Evolutionary conservation across 352 stramenopile species (phyloP).

Genomic region (Pythium dissotocum): DNA sequence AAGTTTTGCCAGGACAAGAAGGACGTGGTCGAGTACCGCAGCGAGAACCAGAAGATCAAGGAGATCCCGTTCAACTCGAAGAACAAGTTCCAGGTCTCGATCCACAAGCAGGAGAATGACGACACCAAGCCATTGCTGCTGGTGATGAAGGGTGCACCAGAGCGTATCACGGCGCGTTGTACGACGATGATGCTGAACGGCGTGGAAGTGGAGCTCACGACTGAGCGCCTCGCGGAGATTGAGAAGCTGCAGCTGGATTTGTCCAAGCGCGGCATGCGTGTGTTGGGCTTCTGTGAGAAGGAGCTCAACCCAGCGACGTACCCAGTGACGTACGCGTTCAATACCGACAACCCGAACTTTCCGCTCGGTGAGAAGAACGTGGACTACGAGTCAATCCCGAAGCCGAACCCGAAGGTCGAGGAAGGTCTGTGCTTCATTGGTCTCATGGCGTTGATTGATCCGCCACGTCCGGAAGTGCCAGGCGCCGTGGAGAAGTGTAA

Average conservation of each 20-base stretch:
- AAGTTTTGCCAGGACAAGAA: slow-evolving; percentile 40
- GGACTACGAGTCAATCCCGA: slow-evolving; percentile 69
- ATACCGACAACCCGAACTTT: slow-evolving; percentile 31
- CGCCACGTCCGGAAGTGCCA: slow-evolving; percentile 59
- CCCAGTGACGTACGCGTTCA: slow-evolving; percentile 30
- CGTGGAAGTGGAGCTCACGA: slow-evolving; percentile 40
- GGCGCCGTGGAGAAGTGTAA: slow-evolving; percentile 71
- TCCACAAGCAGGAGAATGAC: slow-evolving; percentile 41
- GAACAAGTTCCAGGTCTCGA: slow-evolving; percentile 48
- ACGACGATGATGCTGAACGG: slow-evolving; percentile 62
- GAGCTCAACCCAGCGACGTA: slow-evolving; percentile 26
- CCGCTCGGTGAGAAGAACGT: slow-evolving; percentile 63
- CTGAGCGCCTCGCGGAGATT: slow-evolving; percentile 38
- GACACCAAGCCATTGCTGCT: slow-evolving; percentile 22
- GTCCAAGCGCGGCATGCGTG: slow-evolving; percentile 51
- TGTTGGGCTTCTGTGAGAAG: slow-evolving; percentile 56
- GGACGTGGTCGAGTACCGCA: slow-evolving; percentile 34
- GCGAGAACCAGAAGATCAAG: slow-evolving; percentile 35
- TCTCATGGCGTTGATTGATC: slow-evolving; percentile 90
- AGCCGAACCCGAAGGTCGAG: slow-evolving; percentile 72
- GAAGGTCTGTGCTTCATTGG: slow-evolving; percentile 78
- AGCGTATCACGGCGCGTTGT: slow-evolving; percentile 86
- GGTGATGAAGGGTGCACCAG: slow-evolving; percentile 91
- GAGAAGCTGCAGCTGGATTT: slow-evolving; percentile 60
- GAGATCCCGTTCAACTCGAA: slow-evolving; percentile 52